Evolutionary conservation across 148 eudicot species (phyloP), one percentile per base, ranked within the genome.

Genomic region (Heliosperma pusillum): DNA sequence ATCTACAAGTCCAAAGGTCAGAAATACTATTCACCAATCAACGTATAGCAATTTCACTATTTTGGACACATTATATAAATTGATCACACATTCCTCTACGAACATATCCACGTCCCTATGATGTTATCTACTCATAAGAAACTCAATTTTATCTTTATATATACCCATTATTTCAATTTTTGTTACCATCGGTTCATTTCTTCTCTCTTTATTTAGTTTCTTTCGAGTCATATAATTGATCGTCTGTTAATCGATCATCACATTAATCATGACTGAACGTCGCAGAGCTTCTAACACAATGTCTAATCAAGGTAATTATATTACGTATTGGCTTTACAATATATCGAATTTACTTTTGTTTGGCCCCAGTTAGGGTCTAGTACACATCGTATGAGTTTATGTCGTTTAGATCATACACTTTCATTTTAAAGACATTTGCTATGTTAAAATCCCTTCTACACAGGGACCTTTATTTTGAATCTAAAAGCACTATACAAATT

Each of bases 1-100:
- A 64, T 21, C 77, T 64, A 24, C 77, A 47, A 74, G 70, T 64
- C 77, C 47, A 63, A 50, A 63, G 69, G 70, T 47, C 70, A 63
- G 60, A 74, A 69, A 17, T 45, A 69, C 72, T 69, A 69, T 47
- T 69, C 72, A 4, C 5, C 72, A 69, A 69, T 69, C 50, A 44
- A 44, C 30, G 30, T 44, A 47, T 47, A 13, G 17, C 53, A 1
- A 50, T 2, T 47, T 11, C n/a, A 12, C 5, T 67, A 40, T 7
- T 66, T 66, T 66, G 69, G 47, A 66, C 69, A 7, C 21, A 33
- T 44, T 67, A 17, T 65, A 9, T 15, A 13, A 30, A 26, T 61
- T 24, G 5, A 24, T 61, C 66, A 61, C 30, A 65, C 45, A 29
- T 65, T 33, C n/a, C 19, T 17, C 44, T 65, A 15, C n/a, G 45